Base-by-base conservation (phyloP, 129 eudicot species). In the Scalesia atractyloides region DNA sequence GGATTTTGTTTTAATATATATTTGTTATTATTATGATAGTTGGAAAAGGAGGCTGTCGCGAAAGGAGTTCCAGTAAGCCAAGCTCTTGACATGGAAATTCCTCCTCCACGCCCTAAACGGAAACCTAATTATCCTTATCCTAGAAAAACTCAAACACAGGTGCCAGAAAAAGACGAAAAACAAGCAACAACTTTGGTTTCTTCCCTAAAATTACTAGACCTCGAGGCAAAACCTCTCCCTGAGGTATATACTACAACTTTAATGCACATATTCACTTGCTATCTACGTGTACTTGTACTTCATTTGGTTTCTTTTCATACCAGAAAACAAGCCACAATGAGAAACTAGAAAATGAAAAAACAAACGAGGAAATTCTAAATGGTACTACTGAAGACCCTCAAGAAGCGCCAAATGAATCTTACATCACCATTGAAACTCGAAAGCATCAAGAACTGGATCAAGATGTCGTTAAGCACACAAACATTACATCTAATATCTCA, bases 91-190 rank as follows among this genome's bases (percentile, higher is more conserved):
- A 88, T 94, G 56, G 97, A 90, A 69, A 94, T 94, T 80, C 99
- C 99, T 73, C 99, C 99, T 52, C 99, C 99, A 70, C 89, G 99
- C 44, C 99, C 99, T 63, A 94, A 94, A 88, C 81, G 99, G 84
- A 94, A 94, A 79, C 99, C 99, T 16, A 84, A 81, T 71, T 88
- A 84, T 88, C 99, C 97, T n/a, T 94, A 94, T 83, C 99, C 99
- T 80, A 84, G 99, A 47, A 94, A 94, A 85, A 64, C 68, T 60
- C 72, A 83, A 39, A 9, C 69, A 44, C 91, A 81, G 64, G 74
- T 73, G 71, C 79, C 63, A 78, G 77, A 75, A 33, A 89, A 85
- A 69, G 87, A 84, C 68, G 92, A 76, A 54, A 85, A 73, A 70
- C 64, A 73, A 58, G n/a, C 72, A 16, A n/a, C 72, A 16, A 53